These are phyloP conservation scores for Paraphaeosphaeria sporulosa DNA, from an alignment of 2,329 filamentous ascomycete genomes.

Conservation along the genomic window DNA sequence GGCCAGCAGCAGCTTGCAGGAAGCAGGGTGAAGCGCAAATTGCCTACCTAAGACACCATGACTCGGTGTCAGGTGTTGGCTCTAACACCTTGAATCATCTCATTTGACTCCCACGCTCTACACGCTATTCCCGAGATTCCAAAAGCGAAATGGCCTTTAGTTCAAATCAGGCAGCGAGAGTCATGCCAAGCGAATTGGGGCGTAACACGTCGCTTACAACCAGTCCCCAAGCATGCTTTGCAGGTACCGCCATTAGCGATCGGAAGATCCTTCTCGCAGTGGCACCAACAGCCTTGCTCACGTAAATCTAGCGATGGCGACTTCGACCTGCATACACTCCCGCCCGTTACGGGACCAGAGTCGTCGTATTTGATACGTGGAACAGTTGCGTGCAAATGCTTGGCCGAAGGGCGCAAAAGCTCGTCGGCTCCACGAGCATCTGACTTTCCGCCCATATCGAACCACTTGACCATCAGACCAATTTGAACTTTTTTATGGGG, in stretches of 20 bases:
- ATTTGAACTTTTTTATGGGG: too few species aligned
- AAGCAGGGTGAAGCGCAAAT: slow-evolving; percentile 4
- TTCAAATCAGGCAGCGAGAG: background rate
- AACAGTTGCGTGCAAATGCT: background rate
- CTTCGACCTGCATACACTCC: background rate
- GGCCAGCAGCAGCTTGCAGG: slow-evolving; percentile 6
- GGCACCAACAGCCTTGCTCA: slow-evolving; percentile 5
- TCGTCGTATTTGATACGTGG: background rate
- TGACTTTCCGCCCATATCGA: too few species aligned
- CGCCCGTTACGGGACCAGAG: background rate
- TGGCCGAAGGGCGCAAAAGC: background rate
- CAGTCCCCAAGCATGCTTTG: background rate
- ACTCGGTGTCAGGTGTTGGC: too few species aligned
- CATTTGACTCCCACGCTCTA: background rate
- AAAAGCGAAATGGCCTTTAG: background rate
- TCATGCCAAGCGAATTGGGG: background rate
- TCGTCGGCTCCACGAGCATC: background rate
- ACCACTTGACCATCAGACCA: background rate
- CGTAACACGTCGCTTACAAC: slow-evolving; percentile 5
- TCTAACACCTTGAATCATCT: background rate
- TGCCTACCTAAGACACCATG: background rate
- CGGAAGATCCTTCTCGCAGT: slow-evolving; percentile 3
- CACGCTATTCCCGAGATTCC: background rate
- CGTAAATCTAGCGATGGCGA: background rate
- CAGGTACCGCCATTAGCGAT: slow-evolving; percentile 7